Evolutionary conservation across 106 monocot genomes (phyloP).

Genomic region (Xerophyta viscosa): DNA sequence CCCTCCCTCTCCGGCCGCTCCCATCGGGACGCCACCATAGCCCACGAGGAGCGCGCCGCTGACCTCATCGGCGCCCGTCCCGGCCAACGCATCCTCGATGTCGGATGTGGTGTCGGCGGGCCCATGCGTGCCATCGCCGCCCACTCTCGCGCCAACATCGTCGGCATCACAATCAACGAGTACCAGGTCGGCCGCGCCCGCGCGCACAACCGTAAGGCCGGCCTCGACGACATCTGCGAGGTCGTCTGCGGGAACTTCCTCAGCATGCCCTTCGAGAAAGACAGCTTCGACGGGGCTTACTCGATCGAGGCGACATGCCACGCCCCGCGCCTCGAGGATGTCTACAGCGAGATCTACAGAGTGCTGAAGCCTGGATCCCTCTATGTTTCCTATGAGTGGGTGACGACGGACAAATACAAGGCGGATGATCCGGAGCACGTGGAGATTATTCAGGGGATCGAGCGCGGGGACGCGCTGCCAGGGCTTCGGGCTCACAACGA

Average conservation of each 20-base stretch:
- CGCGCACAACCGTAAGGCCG: constrained; percentile 77
- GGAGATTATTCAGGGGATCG: constrained; percentile 70
- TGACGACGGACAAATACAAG: constrained; percentile 56
- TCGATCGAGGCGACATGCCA: constrained; percentile 96
- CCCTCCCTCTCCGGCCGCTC: constrained; percentile 44
- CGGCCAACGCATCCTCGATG: constrained; percentile 47
- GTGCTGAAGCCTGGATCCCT: constrained; percentile 68
- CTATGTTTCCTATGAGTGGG: constrained; percentile 89
- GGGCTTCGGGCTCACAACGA: constrained; percentile 68
- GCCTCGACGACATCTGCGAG: constrained; percentile 67
- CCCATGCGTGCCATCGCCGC: constrained; percentile 82
- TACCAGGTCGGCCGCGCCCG: constrained; percentile 74
- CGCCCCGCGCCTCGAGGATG: constrained; percentile 72
- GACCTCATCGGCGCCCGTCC: constrained; percentile 46
- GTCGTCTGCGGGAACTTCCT: constrained; percentile 88
- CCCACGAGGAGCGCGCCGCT: constrained; percentile 62
- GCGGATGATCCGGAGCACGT: constrained; percentile 51
- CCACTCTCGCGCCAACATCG: constrained; percentile 39
- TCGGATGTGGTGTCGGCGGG: constrained; percentile 69
- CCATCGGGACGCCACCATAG: too few species aligned
- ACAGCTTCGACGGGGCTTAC: constrained; percentile 75
- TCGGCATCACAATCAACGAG: constrained; percentile 85
- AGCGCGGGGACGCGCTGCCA: constrained; percentile 84
- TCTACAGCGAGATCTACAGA: constrained; percentile 67
- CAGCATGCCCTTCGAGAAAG: constrained; percentile 61